Base-by-base conservation (phyloP, 2,329 filamentous ascomycete genomes). In the Colletotrichum tamarilloi region DNA sequence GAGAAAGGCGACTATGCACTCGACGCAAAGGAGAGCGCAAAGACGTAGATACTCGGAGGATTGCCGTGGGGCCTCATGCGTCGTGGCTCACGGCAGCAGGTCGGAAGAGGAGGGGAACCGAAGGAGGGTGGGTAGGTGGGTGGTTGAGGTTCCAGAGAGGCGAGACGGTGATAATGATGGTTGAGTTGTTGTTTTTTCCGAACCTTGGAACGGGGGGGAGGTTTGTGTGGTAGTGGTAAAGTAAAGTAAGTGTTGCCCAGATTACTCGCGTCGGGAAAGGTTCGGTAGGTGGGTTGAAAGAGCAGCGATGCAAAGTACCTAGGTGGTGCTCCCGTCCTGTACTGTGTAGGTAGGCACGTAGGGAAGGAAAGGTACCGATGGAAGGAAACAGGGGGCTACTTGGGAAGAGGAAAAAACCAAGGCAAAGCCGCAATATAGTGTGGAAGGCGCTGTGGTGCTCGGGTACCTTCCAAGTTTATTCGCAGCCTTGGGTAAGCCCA, bases 1-100 rank as follows among this genome's bases (percentile, higher is more conserved):
- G 59, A 62, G 67, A 67, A 72, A 72, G 32, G 32, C 63, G 67
- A 53, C 70, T 72, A 72, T 32, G 74, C 59, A 68, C 32, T 73
- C 53, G 68, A 62, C 53, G 67, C 72, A 63, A 73, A 57, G 53
- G 72, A 70, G 66, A 69, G 68, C 62, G 68, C 56, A 59, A 56
- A 32, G 62, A 38, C 57, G 70, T 64, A n/a, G 42, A 22, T 52
- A 67, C 52, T 73, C 66, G 67, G 59, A 14, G 16, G 60, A 49
- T 22, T 53, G 57, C 52, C 72, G 72, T 64, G 52, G 32, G 56
- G 38, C 68, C 56, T 74, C 72, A 74, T 74, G 62, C 62, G 72
- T 74, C 62, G 68, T 67, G 22, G 56, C 30, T 49, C 60, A 19
- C 19, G 42, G 68, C 32, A 56, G 55, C 28, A 56, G 22, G 8